Evolutionary conservation across 805 yeast genomes (phyloP), one percentile per base, ranked within the genome.

Genomic region (Cyberlindnera japonica): DNA sequence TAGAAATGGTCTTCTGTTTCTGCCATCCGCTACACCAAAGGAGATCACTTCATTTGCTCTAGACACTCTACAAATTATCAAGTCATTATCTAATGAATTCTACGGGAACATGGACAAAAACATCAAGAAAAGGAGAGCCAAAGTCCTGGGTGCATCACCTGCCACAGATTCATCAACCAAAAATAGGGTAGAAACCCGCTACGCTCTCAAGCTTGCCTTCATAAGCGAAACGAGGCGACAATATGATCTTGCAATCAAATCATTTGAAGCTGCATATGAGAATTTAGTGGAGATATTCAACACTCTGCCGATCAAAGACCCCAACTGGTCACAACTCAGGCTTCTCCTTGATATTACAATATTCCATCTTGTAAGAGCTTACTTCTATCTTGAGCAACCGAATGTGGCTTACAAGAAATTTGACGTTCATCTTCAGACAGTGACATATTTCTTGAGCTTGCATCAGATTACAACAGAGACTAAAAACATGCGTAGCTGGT

Each of bases 331-430:
- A 4, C 68, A 75, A 29, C 58, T 72, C 26, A 57, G 86, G 31
- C 53, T 55, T 9, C 58, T 83, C 34, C 57, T 83, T 6, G 95
- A 87, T 53, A 57, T 77, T 4, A 53, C 75, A 6, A 80, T 83
- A 0, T 67, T 82, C 37, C 84, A 82, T 50, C 77, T 85, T 9
- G 74, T 76, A 7, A 70, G 83, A 46, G 65, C 79, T 1, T 74
- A 78, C 49, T 65, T 85, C 19, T 77, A 83, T 12, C 43, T 75
- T 12, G 83, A 75, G 30, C 77, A 75, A 45, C 72, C 83, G 1
- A 67, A 78, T 27, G 50, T 67, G 35, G 86, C 90, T 0, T 75
- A 77, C 50, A 67, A 72, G 43, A 83, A 79, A 55, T 87, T 85
- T 55, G 70, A 70, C 27, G 67, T 75, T 15, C 96, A 87, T 62